These are phyloP conservation scores for Hypoxylon rubiginosum DNA, from an alignment of 2,329 filamentous ascomycete genomes.

Conservation along the genomic window DNA sequence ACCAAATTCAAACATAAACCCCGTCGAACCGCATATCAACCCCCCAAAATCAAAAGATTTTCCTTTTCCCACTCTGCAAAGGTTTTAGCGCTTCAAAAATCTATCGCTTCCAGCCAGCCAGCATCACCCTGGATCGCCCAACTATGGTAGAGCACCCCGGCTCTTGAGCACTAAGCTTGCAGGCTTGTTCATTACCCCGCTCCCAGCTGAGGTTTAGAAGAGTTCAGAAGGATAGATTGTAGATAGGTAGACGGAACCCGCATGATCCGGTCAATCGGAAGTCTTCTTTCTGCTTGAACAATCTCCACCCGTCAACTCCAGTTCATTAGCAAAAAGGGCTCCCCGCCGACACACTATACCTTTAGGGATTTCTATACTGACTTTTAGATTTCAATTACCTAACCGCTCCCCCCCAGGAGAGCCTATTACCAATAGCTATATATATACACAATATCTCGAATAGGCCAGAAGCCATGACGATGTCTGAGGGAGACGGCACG, in stretches of 20 bases:
- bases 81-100: slow-evolving; percentile 8
- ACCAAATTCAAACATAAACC: slow-evolving; percentile 29
- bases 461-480: slow-evolving; percentile 32
- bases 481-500: slow-evolving; percentile 45
- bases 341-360: slow-evolving; percentile 22
- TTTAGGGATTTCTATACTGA: slow-evolving; percentile 21
- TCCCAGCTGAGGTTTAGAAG: slow-evolving; percentile 23
- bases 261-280: slow-evolving; percentile 39
- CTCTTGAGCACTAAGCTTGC: slow-evolving; percentile 5
- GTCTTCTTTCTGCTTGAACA: slow-evolving; percentile 18
- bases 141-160: neutral
- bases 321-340: slow-evolving; percentile 28
- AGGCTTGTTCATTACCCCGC: slow-evolving; percentile 42
- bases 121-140: neutral
- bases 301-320: slow-evolving; percentile 34
- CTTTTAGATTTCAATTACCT: slow-evolving; percentile 37
- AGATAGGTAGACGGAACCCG: slow-evolving; percentile 24
- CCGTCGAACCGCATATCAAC: slow-evolving; percentile 23
- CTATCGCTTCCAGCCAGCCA: neutral
- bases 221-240: slow-evolving; percentile 16
- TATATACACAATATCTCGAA: slow-evolving; percentile 10
- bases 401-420: slow-evolving; percentile 10
- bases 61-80: slow-evolving; percentile 22
- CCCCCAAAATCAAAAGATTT: slow-evolving; percentile 34
- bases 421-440: slow-evolving; percentile 3